phyloP scores from a whole-genome alignment of 305 asterid species.

The Fraxinus floribunda region DNA sequence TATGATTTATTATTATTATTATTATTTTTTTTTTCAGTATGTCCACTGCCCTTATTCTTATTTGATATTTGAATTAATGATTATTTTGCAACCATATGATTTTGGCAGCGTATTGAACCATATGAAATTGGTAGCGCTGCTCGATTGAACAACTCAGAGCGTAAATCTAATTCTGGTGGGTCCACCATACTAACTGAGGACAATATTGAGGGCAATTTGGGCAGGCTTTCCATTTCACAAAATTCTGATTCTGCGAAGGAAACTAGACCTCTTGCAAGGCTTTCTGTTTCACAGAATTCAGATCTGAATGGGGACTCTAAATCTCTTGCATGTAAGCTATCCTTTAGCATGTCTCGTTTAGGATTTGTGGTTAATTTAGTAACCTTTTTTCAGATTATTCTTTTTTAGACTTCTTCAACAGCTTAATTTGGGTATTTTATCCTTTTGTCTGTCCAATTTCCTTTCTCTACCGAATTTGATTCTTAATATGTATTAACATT shows the following conservation, averaged over 20 bases:
- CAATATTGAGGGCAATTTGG: constrained; percentile 54
- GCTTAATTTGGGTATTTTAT: not conserved
- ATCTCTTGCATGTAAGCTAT: constrained; percentile 62
- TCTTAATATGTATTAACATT: constrained; percentile 28
- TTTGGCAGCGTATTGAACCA: constrained; percentile 86
- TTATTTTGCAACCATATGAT: constrained; percentile 30
- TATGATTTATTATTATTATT: constrained; percentile 20
- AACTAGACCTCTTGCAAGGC: constrained; percentile 62
- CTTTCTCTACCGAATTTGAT: not conserved
- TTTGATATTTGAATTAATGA: constrained; percentile 29
- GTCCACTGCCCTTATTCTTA: constrained; percentile 19
- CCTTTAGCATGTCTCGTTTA: constrained; percentile 22
- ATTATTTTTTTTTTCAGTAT: not conserved
- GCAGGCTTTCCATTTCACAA: constrained; percentile 81
- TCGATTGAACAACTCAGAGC: constrained; percentile 54
- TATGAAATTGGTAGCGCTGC: constrained; percentile 63
- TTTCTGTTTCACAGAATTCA: constrained; percentile 67
- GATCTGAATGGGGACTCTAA: constrained; percentile 76
- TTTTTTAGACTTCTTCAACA: not conserved
- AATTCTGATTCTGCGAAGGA: constrained; percentile 77
- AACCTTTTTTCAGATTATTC: constrained; percentile 10
- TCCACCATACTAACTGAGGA: constrained; percentile 60
- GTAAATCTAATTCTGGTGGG: constrained; percentile 65
- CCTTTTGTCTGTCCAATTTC: constrained; percentile 15
- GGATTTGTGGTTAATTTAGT: not conserved